phyloP scores from a whole-genome alignment of 176 grass and related monocot genomes.

The Phyllostachys edulis region DNA sequence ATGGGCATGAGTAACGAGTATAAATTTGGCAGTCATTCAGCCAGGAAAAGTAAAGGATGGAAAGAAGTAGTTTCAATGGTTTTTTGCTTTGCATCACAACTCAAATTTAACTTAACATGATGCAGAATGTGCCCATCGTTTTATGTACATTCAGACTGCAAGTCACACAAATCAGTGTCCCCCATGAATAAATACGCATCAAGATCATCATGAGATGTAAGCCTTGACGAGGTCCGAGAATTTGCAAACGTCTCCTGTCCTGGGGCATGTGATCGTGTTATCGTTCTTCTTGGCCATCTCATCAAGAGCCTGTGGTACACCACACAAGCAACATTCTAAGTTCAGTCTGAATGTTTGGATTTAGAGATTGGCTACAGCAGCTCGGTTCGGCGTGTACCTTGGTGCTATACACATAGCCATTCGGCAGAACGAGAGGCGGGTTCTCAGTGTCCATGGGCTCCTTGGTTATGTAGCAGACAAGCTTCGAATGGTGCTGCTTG shows the following conservation, averaged over 20 bases:
- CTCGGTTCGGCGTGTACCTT: slow-evolving; percentile 47
- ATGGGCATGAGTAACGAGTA: background rate
- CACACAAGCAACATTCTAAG: background rate
- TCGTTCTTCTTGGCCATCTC: slow-evolving; percentile 88
- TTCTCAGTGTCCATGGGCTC: slow-evolving; percentile 98
- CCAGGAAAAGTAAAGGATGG: background rate
- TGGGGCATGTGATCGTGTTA: slow-evolving; percentile 83
- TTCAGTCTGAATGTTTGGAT: background rate
- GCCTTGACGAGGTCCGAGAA: slow-evolving; percentile 80
- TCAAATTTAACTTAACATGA: slow-evolving; percentile 35
- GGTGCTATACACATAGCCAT: slow-evolving; percentile 87
- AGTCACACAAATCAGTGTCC: background rate
- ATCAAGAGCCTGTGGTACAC: slow-evolving; percentile 66
- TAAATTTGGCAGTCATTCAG: background rate
- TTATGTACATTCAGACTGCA: slow-evolving; percentile 50
- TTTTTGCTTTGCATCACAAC: slow-evolving; percentile 22
- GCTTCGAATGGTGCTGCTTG: slow-evolving; percentile 92
- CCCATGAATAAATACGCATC: background rate
- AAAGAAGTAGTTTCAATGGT: background rate
- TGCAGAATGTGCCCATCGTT: slow-evolving; percentile 6
- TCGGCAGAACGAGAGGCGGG: slow-evolving; percentile 81
- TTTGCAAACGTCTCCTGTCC: slow-evolving; percentile 60
- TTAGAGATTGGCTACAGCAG: background rate
- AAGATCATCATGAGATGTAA: slow-evolving; percentile 60
- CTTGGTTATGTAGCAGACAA: slow-evolving; percentile 96